Conservation (phyloP, 208 protist genomes). For the Trichomonas gallinae region DNA sequence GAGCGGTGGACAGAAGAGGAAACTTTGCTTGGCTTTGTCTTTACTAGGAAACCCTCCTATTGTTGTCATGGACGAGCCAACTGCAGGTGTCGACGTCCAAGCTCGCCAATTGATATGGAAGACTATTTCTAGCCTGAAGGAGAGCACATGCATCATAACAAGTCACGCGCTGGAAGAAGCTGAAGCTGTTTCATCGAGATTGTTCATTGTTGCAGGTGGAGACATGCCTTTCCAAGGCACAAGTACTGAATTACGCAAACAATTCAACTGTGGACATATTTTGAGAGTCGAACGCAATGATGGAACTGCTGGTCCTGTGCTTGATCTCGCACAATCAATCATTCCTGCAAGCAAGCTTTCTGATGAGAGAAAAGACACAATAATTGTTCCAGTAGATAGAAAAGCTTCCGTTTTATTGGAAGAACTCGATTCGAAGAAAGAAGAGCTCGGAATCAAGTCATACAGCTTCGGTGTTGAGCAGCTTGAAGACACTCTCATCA, state of each 20-base stretch:
- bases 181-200: neutral
- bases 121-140: neutral
- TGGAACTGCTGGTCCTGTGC: neutral
- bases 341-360: neutral
- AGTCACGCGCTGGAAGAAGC: neutral
- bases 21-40: neutral
- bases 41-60: slow-evolving; percentile 23
- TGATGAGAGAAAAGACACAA: neutral
- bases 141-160: neutral
- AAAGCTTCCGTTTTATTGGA: neutral
- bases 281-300: neutral
- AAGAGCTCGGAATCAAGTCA: neutral
- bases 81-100: slow-evolving; percentile 14
- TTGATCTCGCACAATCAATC: no score
- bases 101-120: neutral
- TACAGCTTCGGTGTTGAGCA: neutral
- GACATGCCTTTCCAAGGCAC: neutral
- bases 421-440: neutral
- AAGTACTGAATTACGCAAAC: neutral
- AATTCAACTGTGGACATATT: neutral
- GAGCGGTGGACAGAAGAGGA: slow-evolving; percentile 9
- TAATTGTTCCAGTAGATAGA: neutral
- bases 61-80: slow-evolving; percentile 22
- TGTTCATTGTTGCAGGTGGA: neutral
- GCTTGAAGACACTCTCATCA: neutral